A percentile compares a stretch with the other conserved stretches of the same genome.
phyloP scores from a whole-genome alignment of 345 rosid genomes.

The Citrus mangshanensis region DNA sequence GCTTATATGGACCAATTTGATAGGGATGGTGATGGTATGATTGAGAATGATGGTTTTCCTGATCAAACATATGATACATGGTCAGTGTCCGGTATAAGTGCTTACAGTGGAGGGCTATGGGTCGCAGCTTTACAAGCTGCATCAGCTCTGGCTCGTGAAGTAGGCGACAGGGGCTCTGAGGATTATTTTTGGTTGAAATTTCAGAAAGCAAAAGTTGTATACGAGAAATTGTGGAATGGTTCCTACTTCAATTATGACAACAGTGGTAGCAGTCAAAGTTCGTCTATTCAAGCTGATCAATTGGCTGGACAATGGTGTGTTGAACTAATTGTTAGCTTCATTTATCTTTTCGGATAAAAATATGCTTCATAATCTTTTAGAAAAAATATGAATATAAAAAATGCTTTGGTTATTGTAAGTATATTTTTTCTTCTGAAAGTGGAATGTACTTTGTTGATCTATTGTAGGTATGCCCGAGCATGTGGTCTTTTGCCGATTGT shows the following conservation, averaged over 20 bases:
- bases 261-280: conserved; percentile 56
- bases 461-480: conserved; percentile 76
- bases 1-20: conserved; percentile 93
- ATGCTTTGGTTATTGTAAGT: neutral
- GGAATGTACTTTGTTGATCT: neutral
- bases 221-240: conserved; percentile 86
- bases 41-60: conserved; percentile 94
- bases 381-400: neutral
- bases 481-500: conserved; percentile 75
- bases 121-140: conserved; percentile 95
- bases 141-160: conserved; percentile 70
- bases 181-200: conserved; percentile 80
- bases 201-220: conserved; percentile 71
- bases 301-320: conserved; percentile 90
- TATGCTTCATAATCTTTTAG: neutral
- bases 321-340: neutral
- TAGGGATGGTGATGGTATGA: conserved; percentile 92
- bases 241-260: conserved; percentile 82
- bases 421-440: neutral
- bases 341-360: neutral
- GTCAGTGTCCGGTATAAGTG: conserved; percentile 86
- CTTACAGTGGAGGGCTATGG: conserved; percentile 93
- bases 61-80: conserved; percentile 98
- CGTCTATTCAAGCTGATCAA: conserved; percentile 95
- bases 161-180: conserved; percentile 75